A percentile compares a stretch with the other conserved stretches of the same genome.
phyloP scores from a whole-genome alignment of 352 stramenopile species.

The Pythium biforme region DNA sequence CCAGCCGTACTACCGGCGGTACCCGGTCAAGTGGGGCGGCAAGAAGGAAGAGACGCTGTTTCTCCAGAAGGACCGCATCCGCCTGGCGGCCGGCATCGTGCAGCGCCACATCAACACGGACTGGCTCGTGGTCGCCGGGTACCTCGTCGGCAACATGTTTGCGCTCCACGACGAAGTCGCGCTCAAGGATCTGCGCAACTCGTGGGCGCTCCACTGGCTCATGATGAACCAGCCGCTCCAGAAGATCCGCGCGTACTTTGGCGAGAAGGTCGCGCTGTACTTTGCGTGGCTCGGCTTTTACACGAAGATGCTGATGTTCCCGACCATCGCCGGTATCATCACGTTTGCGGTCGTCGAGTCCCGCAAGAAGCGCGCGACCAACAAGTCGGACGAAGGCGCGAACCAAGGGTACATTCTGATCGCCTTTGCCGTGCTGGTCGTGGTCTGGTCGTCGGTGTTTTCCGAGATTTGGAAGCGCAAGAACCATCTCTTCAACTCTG shows the following conservation, averaged over 20 bases:
- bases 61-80: constrained; percentile 78
- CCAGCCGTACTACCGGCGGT: constrained; percentile 80
- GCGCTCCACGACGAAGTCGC: constrained; percentile 79
- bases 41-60: constrained; percentile 80
- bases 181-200: constrained; percentile 64
- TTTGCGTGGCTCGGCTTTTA: constrained; percentile 93
- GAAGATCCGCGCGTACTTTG: constrained; percentile 90
- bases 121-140: constrained; percentile 50
- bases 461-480: constrained; percentile 89
- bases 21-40: constrained; percentile 67
- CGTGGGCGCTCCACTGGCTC: constrained; percentile 75
- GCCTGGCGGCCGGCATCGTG: constrained; percentile 66
- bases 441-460: constrained; percentile 88
- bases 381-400: constrained; percentile 30
- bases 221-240: constrained; percentile 84
- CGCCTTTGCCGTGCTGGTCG: constrained; percentile 79
- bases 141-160: constrained; percentile 75
- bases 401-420: constrained; percentile 74
- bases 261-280: constrained; percentile 90
- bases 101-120: constrained; percentile 76
- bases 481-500: constrained; percentile 75
- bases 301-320: constrained; percentile 90
- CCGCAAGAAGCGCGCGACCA: constrained; percentile 24
- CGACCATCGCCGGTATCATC: constrained; percentile 72
- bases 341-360: constrained; percentile 63